Conservation (phyloP, 1,139 yeast species). For the Pichia norvegensis region DNA sequence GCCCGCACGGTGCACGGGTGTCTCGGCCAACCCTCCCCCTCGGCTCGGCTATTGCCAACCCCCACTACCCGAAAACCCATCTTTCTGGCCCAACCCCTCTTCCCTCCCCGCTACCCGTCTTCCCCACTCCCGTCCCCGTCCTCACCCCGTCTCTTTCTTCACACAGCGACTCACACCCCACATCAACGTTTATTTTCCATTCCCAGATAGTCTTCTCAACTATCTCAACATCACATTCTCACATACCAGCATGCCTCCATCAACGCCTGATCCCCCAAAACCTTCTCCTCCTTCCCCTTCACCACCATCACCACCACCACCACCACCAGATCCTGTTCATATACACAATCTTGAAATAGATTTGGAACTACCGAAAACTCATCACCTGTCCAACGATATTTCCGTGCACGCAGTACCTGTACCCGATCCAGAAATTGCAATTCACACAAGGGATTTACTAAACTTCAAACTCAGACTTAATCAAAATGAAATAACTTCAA, state of each 20-base stretch:
- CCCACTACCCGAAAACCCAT: too few relatives aligned
- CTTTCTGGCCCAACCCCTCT: too few relatives aligned
- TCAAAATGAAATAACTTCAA: conserved; percentile 42
- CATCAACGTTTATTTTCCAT: too few relatives aligned
- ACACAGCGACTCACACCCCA: too few relatives aligned
- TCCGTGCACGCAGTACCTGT: conserved; percentile 16
- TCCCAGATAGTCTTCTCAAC: too few relatives aligned
- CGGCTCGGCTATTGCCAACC: not conserved
- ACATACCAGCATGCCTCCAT: too few relatives aligned
- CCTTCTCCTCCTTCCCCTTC: too few relatives aligned
- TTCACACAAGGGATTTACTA: conserved; percentile 12
- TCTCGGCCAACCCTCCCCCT: not conserved
- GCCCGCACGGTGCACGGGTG: too few relatives aligned
- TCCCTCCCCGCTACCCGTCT: not conserved
- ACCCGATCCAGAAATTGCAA: conserved; percentile 12
- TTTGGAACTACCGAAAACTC: conserved; percentile 13
- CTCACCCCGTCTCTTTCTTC: not conserved
- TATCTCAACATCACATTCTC: too few relatives aligned
- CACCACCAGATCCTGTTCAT: not conserved
- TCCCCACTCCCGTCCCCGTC: not conserved
- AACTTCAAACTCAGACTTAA: conserved; percentile 17
- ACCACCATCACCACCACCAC: not conserved
- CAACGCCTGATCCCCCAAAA: too few relatives aligned
- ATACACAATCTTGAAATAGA: not conserved
- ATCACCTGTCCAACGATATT: conserved; percentile 13